Percentiles rank a stretch among this genome's conserved stretches.
These are phyloP conservation scores for Blastomyces gilchristii DNA, from an alignment of 2,329 filamentous ascomycete genomes.

Conservation along the genomic window DNA sequence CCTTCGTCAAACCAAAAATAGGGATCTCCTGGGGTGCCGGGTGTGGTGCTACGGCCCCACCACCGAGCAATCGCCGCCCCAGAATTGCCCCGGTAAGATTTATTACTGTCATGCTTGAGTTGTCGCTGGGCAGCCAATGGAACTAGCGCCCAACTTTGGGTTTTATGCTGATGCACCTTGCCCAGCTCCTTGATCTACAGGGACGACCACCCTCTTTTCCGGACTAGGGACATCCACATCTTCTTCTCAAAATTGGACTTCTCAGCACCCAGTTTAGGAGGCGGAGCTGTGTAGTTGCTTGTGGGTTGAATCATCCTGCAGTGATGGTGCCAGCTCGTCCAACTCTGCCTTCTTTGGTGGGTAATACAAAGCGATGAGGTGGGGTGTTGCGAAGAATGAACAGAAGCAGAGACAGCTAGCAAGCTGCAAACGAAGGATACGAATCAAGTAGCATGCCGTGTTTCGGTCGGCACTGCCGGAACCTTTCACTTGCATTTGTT, in stretches of 20 bases:
- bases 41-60: not conserved
- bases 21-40: not conserved
- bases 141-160: conserved; percentile 4
- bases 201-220: not conserved
- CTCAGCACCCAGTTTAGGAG: not conserved
- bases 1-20: not conserved
- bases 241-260: not conserved
- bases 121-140: not conserved
- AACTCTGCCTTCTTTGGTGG: not conserved
- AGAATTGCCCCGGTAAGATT: not conserved
- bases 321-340: not conserved
- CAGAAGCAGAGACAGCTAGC: not conserved
- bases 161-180: not conserved
- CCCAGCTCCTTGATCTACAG: not conserved
- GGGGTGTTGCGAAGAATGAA: not conserved
- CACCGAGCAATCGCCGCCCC: too few relatives aligned
- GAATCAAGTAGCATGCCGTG: not conserved
- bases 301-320: not conserved
- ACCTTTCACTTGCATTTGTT: not conserved
- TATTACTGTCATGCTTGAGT: not conserved
- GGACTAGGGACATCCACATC: not conserved
- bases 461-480: not conserved
- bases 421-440: not conserved
- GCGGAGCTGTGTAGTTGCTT: not conserved
- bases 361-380: not conserved